Conservation (phyloP, 495 filamentous ascomycete species). For the Trichoderma erinaceum region DNA sequence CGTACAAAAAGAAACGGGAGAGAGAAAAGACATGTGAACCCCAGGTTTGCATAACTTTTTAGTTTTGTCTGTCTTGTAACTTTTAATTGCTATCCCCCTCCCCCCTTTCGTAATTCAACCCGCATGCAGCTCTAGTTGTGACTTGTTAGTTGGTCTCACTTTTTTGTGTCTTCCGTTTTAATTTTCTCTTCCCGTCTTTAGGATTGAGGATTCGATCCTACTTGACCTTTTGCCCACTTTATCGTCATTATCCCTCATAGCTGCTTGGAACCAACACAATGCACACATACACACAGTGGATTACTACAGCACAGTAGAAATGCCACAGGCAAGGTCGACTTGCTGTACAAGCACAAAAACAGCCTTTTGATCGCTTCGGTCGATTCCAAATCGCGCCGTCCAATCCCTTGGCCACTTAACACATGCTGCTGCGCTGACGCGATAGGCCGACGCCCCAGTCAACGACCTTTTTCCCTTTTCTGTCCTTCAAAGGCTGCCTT, state of each 20-base stretch:
- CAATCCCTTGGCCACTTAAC: slow-evolving; percentile 1
- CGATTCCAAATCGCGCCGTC: neutral
- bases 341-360: neutral
- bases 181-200: neutral
- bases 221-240: neutral
- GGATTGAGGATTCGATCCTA: slow-evolving; percentile 3
- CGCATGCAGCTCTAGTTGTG: neutral
- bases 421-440: slow-evolving; percentile 13
- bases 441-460: neutral
- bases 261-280: neutral
- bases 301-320: no score
- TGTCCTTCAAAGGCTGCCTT: no score
- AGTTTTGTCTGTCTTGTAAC: neutral
- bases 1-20: neutral
- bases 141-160: neutral
- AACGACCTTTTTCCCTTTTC: neutral
- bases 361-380: no score
- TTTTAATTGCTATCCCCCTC: neutral
- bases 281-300: neutral
- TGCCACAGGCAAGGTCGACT: no score
- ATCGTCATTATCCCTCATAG: neutral
- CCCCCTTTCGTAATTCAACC: neutral
- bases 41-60: no score
- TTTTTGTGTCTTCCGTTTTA: neutral
- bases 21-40: neutral